Evolutionary conservation across 2,329 filamentous ascomycete species (phyloP).

Genomic region (Sporothrix brasiliensis): DNA sequence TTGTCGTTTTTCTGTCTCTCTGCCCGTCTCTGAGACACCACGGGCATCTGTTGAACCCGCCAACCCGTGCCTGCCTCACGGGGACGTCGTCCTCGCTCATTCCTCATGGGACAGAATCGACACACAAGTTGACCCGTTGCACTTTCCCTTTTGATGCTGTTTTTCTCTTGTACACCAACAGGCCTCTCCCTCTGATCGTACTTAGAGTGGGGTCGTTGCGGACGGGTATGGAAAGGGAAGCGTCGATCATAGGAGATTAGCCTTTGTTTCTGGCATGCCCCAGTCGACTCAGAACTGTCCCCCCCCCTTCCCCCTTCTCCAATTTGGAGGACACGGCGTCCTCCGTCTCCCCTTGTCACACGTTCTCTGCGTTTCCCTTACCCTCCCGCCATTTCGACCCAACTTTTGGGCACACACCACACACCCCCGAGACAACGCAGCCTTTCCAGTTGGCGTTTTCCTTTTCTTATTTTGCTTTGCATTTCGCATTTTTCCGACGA

Average conservation of each 20-base stretch:
- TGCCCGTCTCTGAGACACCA: constrained; percentile 11
- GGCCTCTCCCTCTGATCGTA: constrained; percentile 3
- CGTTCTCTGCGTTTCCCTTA: neutral
- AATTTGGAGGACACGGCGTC: constrained; percentile 12
- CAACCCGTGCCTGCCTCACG: neutral
- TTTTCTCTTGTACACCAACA: neutral
- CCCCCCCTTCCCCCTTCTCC: neutral
- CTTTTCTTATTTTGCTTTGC: neutral
- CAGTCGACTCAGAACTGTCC: neutral
- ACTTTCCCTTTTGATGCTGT: neutral
- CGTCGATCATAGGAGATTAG: constrained; percentile 42
- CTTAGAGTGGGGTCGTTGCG: neutral
- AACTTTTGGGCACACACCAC: neutral
- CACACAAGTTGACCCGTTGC: neutral
- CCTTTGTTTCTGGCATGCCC: constrained; percentile 42
- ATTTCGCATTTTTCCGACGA: constrained; percentile 5
- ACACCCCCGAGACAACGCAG: neutral
- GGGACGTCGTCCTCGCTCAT: neutral
- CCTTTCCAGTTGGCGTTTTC: neutral
- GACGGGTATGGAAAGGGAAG: constrained; percentile 22
- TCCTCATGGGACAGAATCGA: neutral
- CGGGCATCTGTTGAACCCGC: neutral
- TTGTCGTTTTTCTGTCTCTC: neutral
- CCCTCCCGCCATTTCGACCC: constrained; percentile 17
- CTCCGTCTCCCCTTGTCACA: constrained; percentile 13